Base-by-base conservation (phyloP, 176 grass and related monocot genomes). In the Musa acuminata region DNA sequence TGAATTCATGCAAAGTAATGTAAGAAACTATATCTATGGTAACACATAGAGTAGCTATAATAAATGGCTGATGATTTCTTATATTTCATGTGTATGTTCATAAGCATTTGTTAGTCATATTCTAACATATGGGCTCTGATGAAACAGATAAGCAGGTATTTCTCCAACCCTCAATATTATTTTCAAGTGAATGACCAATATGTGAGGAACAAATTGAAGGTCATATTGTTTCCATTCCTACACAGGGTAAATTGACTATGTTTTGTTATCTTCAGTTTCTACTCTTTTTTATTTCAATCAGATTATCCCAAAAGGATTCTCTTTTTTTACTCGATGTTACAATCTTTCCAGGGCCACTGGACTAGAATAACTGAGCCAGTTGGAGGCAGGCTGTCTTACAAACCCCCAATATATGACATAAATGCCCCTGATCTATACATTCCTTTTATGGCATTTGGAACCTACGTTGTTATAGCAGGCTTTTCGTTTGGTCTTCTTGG, bases 1-100 rank as follows among this genome's bases (percentile, higher is more conserved):
- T 64, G 75, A 77, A 77, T 77, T 77, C 49, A 77, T 77, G 75
- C 75, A 77, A 77, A 77, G 75, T 60, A 77, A 77, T 77, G 75
- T 77, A 48, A 77, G 75, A 19, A 64, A 2, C 57, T n/a, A 49
- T 63, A 14, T 43, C 25, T 10, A 25, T 50, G 12, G 7, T 13
- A 27, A 25, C 8, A 19, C 13, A 26, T 19, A n/a, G 11, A 72
- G 12, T 58, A 6, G 3, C 4, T 17, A 26, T 11, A 57, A 74
- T 52, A 52, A 51, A 20, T 21, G 19, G 43, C 26, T 48, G 11
- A 20, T 59, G 23, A 16, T 43, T 59, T 59, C 8, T 35, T 53
- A 35, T 55, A 20, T 48, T 5, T 10, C 24, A 20, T 12, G 9
- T 8, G 6, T 75, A 9, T 26, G 14, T 19, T 17, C 26, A 9